phyloP scores from a whole-genome alignment of 805 yeast species.

The Barnettozyma siamensis region DNA sequence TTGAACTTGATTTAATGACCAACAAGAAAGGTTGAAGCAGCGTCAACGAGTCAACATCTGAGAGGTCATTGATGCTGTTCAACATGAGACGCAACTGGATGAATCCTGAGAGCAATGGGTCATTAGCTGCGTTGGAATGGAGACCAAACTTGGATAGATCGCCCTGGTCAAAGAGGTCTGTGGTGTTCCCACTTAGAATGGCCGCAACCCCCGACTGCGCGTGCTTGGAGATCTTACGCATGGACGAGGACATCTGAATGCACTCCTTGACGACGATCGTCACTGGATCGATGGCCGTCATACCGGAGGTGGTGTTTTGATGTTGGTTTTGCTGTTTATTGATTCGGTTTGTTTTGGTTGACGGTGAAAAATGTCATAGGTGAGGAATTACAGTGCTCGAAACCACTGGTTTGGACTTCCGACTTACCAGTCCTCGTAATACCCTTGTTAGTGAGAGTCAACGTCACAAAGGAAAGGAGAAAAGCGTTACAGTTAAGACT shows the following conservation, averaged over 20 bases:
- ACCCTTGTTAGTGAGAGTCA: too few relatives aligned
- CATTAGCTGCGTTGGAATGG: constrained; percentile 25
- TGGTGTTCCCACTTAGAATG: constrained; percentile 59
- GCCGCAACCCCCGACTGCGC: constrained; percentile 81
- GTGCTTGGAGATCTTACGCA: constrained; percentile 80
- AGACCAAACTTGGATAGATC: constrained; percentile 29
- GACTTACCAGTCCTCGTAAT: too few relatives aligned
- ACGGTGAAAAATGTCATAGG: too few relatives aligned
- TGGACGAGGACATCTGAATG: constrained; percentile 76
- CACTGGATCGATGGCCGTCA: constrained; percentile 59
- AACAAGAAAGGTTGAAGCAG: constrained; percentile 82
- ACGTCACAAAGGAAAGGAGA: too few relatives aligned
- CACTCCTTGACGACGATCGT: constrained; percentile 87
- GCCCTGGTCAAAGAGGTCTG: constrained; percentile 42
- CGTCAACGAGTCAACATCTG: constrained; percentile 62
- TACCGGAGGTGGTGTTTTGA: too few relatives aligned
- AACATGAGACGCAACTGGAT: constrained; percentile 71
- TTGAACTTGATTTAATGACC: constrained; percentile 75
- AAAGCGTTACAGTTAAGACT: too few relatives aligned
- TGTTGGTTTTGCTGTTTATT: too few relatives aligned
- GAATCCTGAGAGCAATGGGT: constrained; percentile 73
- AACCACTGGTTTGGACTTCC: too few relatives aligned
- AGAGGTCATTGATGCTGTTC: constrained; percentile 45
- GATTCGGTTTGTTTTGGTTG: too few relatives aligned
- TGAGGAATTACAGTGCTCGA: too few relatives aligned